Evolutionary conservation across 2,329 filamentous ascomycete genomes (phyloP).

Genomic region (Daldinia eschscholtzii): DNA sequence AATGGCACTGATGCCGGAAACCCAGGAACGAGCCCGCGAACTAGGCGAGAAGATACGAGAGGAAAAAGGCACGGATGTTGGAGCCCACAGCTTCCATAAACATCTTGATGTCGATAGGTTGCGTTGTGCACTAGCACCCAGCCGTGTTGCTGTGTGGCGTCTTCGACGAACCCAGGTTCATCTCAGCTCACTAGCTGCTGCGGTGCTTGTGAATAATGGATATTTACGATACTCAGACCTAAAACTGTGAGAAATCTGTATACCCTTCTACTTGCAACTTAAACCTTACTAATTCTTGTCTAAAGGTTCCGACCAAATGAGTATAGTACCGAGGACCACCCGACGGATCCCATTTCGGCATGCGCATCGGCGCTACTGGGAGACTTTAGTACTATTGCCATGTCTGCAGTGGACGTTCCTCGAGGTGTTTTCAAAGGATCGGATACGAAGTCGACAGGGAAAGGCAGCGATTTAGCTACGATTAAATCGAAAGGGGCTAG

Average conservation of each 20-base stretch:
- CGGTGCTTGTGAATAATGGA: slow-evolving; percentile 73
- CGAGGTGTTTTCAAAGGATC: slow-evolving; percentile 65
- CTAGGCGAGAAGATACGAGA: slow-evolving; percentile 74
- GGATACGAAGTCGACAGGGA: slow-evolving; percentile 45
- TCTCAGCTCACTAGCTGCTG: slow-evolving; percentile 79
- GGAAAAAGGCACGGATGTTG: slow-evolving; percentile 73
- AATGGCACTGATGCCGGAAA: slow-evolving; percentile 71
- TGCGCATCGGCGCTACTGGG: slow-evolving; percentile 83
- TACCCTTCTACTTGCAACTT: background rate
- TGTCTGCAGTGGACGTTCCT: slow-evolving; percentile 83
- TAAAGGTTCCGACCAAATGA: slow-evolving; percentile 67
- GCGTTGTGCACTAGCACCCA: slow-evolving; percentile 76
- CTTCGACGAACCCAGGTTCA: slow-evolving; percentile 75
- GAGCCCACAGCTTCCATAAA: slow-evolving; percentile 77
- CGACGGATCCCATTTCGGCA: slow-evolving; percentile 82
- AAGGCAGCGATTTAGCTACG: slow-evolving; percentile 30
- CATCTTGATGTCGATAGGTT: slow-evolving; percentile 75
- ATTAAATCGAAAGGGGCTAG: slow-evolving; percentile 25
- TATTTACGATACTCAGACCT: slow-evolving; percentile 77
- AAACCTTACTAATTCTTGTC: slow-evolving; percentile 29
- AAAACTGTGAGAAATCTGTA: slow-evolving; percentile 69
- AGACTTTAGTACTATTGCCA: slow-evolving; percentile 83
- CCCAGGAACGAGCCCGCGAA: slow-evolving; percentile 66
- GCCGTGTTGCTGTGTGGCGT: slow-evolving; percentile 79
- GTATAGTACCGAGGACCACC: slow-evolving; percentile 82